A percentile compares a stretch with the other conserved stretches of the same genome.
phyloP scores from a whole-genome alignment of 225 moss, liverwort and hornwort genomes.

The Climacium dendroides region DNA sequence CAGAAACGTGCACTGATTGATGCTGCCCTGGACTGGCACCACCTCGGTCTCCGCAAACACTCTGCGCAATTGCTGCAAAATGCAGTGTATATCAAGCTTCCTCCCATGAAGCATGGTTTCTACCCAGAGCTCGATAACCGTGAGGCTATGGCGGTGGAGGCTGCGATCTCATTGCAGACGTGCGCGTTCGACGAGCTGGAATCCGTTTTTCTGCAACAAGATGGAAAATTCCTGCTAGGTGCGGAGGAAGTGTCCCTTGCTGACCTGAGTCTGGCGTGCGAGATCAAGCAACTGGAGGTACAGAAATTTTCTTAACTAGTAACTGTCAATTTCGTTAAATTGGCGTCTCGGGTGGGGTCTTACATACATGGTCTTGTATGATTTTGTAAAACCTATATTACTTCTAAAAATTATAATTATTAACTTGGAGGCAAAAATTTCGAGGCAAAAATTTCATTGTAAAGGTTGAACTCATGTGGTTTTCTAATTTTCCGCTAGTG shows the following conservation, averaged over 20 bases:
- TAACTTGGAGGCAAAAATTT: background rate
- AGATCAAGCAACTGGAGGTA: conserved; percentile 42
- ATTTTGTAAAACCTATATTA: background rate
- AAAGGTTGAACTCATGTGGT: background rate
- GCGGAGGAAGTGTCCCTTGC: conserved; percentile 31
- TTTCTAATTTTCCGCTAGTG: background rate
- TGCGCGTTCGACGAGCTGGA: background rate
- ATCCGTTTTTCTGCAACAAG: background rate
- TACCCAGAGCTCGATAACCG: background rate
- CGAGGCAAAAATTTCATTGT: fast-evolving
- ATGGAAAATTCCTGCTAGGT: background rate
- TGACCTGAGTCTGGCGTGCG: conserved; percentile 36
- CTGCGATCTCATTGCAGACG: background rate
- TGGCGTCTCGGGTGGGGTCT: background rate
- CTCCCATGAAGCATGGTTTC: background rate
- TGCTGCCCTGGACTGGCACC: background rate
- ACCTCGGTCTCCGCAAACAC: background rate
- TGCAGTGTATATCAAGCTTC: background rate
- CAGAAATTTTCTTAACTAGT: background rate
- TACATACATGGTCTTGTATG: background rate
- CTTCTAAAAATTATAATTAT: background rate
- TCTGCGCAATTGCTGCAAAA: background rate
- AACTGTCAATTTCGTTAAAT: background rate
- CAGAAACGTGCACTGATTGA: background rate
- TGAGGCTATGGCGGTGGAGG: background rate